A percentile compares a stretch with the other conserved stretches of the same genome.
These are phyloP conservation scores for Przewalskia tangutica DNA, from an alignment of 257 asterid species.

Conservation along the genomic window DNA sequence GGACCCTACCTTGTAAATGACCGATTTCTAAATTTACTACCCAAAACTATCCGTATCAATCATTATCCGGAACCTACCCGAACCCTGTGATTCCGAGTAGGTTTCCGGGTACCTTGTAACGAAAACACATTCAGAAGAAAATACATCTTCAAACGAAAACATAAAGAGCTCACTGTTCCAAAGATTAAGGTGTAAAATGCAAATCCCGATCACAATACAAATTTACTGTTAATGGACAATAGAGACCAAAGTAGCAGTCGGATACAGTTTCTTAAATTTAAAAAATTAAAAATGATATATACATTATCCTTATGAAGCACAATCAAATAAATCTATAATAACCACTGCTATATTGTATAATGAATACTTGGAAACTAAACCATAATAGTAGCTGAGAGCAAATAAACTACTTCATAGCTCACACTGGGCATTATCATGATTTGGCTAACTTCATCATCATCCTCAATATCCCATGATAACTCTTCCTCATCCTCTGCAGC, in stretches of 20 bases:
- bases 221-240: too few species aligned
- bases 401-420: background rate
- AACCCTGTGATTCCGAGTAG: too few species aligned
- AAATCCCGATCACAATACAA: background rate
- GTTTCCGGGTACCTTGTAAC: too few species aligned
- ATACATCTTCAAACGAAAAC: too few species aligned
- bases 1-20: too few species aligned
- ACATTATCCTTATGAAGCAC: background rate
- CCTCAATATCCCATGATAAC: conserved; percentile 69
- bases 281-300: background rate
- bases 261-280: too few species aligned
- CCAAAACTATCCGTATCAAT: too few species aligned
- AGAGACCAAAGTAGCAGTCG: background rate
- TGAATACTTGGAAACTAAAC: background rate
- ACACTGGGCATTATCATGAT: conserved; percentile 20
- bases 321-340: background rate
- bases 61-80: too few species aligned
- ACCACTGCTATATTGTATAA: background rate
- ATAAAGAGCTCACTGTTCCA: too few species aligned
- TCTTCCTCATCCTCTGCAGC: conserved; percentile 60
- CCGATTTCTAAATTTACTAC: too few species aligned
- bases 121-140: too few species aligned
- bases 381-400: background rate
- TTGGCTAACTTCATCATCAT: conserved; percentile 30
- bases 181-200: background rate